Conservation (phyloP, 2,329 filamentous ascomycete genomes). For the Spiromastix sp. region DNA sequence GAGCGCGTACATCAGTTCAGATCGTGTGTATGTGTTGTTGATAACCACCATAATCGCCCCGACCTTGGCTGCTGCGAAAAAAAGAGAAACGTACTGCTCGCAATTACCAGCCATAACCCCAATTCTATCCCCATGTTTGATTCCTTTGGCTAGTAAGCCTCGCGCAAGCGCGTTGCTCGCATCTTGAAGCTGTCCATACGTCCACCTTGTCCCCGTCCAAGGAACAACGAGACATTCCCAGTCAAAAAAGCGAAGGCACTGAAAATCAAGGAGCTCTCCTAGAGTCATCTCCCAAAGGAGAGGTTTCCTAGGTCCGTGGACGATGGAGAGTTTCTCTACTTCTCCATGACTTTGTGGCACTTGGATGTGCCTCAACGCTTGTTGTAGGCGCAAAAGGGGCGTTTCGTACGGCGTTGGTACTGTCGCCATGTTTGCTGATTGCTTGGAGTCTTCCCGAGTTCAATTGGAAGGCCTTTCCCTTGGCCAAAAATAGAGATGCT, state of each 20-base stretch:
- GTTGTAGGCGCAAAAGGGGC: slow-evolving; percentile 13
- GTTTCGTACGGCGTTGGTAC: slow-evolving; percentile 8
- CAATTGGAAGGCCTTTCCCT: too few relatives aligned
- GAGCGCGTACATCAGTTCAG: slow-evolving; percentile 61
- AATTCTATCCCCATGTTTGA: slow-evolving; percentile 58
- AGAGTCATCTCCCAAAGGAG: slow-evolving; percentile 62
- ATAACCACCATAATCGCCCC: slow-evolving; percentile 64
- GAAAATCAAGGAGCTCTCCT: slow-evolving; percentile 60
- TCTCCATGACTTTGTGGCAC: slow-evolving; percentile 6
- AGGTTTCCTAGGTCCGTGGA: slow-evolving; percentile 59
- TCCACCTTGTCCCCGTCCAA: slow-evolving; percentile 67
- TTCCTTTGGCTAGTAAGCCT: slow-evolving; percentile 56
- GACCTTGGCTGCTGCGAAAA: slow-evolving; percentile 59
- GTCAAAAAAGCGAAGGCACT: slow-evolving; percentile 54
- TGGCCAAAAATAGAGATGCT: too few relatives aligned
- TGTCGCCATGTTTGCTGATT: slow-evolving; percentile 6
- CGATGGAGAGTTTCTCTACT: slow-evolving; percentile 38
- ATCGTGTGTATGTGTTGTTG: slow-evolving; percentile 72
- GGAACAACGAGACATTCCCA: slow-evolving; percentile 63
- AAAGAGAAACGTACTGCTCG: slow-evolving; percentile 52
- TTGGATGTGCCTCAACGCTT: slow-evolving; percentile 16
- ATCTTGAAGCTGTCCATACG: slow-evolving; percentile 54
- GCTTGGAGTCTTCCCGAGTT: too few relatives aligned
- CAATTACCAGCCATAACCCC: slow-evolving; percentile 62
- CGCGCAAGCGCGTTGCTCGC: slow-evolving; percentile 53